Conservation (phyloP, 768 basidiomycete species). For the Lepiota subincarnata region DNA sequence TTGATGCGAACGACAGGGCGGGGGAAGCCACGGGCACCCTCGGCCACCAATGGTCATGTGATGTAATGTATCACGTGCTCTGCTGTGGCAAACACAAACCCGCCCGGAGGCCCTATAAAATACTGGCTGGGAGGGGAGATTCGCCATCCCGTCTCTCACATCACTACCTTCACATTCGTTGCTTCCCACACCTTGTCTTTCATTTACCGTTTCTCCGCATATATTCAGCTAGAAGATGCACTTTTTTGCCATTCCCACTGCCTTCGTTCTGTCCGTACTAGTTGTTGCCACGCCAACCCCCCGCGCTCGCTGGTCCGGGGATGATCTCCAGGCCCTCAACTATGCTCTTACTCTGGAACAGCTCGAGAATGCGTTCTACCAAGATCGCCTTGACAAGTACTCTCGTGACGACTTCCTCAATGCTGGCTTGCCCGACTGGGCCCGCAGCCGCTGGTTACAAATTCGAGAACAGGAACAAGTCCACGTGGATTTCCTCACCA, state of each 20-base stretch:
- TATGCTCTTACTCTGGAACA: constrained; percentile 43
- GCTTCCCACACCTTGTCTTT: neutral
- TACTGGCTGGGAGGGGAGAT: too few species aligned
- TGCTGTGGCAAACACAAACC: too few species aligned
- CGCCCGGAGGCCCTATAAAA: neutral
- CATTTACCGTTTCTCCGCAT: neutral
- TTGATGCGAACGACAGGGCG: too few species aligned
- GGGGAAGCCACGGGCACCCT: too few species aligned
- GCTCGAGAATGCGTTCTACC: constrained; percentile 43
- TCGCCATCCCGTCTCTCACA: neutral
- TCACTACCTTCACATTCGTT: constrained; percentile 9
- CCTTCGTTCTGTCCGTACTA: neutral
- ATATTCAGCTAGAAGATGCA: neutral
- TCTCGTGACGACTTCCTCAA: constrained; percentile 34
- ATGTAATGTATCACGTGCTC: neutral
- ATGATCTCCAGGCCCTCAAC: constrained; percentile 31
- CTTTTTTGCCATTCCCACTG: neutral
- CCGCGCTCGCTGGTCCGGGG: neutral
- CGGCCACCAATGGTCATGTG: too few species aligned
- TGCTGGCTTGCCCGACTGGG: constrained; percentile 42
- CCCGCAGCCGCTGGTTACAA: constrained; percentile 44
- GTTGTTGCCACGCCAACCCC: neutral
- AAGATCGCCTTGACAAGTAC: constrained; percentile 35
- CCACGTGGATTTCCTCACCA: constrained; percentile 25
- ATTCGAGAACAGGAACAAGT: constrained; percentile 41